Percentiles rank a stretch among this genome's conserved stretches.
These are phyloP conservation scores for Cladosporium sp. DNA, from an alignment of 2,329 filamentous ascomycete species.

Conservation along the genomic window DNA sequence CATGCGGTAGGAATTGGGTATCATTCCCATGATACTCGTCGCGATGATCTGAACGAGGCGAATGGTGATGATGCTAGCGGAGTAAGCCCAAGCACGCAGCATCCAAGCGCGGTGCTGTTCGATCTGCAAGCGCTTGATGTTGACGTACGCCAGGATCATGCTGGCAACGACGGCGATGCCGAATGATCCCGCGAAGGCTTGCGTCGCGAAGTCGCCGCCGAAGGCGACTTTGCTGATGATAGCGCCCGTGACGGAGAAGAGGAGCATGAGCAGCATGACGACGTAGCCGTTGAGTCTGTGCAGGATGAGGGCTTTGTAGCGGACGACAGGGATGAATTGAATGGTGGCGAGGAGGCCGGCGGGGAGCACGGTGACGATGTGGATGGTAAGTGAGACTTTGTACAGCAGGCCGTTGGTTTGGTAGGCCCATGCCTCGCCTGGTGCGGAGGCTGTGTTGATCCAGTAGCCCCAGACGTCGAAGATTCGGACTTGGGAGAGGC, in stretches of 20 bases:
- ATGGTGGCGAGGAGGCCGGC: constrained; percentile 33
- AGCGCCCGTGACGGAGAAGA: constrained; percentile 46
- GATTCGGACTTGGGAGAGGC: constrained; percentile 45
- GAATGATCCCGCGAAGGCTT: constrained; percentile 46
- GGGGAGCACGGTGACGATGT: constrained; percentile 37
- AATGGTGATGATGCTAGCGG: constrained; percentile 48
- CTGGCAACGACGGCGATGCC: constrained; percentile 50
- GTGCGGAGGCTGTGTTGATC: background rate
- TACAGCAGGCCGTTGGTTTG: constrained; percentile 23
- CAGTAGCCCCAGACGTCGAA: constrained; percentile 37
- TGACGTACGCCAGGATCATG: constrained; percentile 47
- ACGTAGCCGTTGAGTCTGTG: constrained; percentile 59
- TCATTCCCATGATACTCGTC: constrained; percentile 36
- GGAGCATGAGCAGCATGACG: constrained; percentile 44
- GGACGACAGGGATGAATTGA: constrained; percentile 40
- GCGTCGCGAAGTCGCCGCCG: constrained; percentile 52
- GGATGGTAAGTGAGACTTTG: constrained; percentile 37
- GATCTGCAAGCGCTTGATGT: constrained; percentile 57
- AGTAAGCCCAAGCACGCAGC: constrained; percentile 40
- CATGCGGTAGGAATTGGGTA: constrained; percentile 28
- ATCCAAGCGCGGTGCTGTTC: constrained; percentile 62
- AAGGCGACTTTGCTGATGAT: constrained; percentile 50
- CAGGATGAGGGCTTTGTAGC: constrained; percentile 46
- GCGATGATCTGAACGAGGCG: constrained; percentile 45
- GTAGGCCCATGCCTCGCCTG: constrained; percentile 13